Base-by-base conservation (phyloP, 495 filamentous ascomycete species). In the Acidiella bohemica region DNA sequence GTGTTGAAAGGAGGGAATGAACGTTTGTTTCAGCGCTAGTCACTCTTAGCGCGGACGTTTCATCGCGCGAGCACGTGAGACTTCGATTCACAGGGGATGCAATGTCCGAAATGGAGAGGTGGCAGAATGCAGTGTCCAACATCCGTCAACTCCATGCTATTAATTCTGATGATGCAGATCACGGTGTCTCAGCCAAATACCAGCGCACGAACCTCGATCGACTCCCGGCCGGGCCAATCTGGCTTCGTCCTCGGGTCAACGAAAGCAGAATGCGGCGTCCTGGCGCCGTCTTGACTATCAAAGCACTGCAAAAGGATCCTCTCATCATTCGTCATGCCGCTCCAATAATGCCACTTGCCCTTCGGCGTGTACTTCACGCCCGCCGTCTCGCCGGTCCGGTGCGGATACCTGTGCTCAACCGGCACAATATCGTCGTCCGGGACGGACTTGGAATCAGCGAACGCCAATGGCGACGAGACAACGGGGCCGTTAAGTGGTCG, bases 181-280 rank as follows among this genome's bases (percentile, higher is more conserved):
- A n/a, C n/a, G n/a, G n/a, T n/a, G n/a, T 33, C 4, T 30, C 27
- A 81, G 0, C 83, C 83, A 70, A 92, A 87, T 9, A 93, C 76
- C 59, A 93, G 65, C 13, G 84, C 79, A 54, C 83, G 67, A 13
- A 93, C 80, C 59, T 92, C 84, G 59, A 94, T 88, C 57, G 84
- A 92, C 68, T 90, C 81, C 54, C 63, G 49, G 10, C 53, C 55
- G 20, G 52, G 43, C 37, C 55, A 59, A 18, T 68, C 78, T 22
- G 65, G 59, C 20, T 68, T 66, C 12, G 76, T 81, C 42, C 50
- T 49, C 21, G 75, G 74, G 61, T 93, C 78, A 39, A 63, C 62
- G 66, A 94, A 94, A 19, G 84, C 85, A 10, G 76, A 75, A 67
- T 94, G 85, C 25, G 85, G 78, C 39, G 81, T 72, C 48, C 82